A percentile compares a stretch with the other conserved stretches of the same genome.
phyloP scores from a whole-genome alignment of 345 rosid species.

The Lumnitzera littorea region DNA sequence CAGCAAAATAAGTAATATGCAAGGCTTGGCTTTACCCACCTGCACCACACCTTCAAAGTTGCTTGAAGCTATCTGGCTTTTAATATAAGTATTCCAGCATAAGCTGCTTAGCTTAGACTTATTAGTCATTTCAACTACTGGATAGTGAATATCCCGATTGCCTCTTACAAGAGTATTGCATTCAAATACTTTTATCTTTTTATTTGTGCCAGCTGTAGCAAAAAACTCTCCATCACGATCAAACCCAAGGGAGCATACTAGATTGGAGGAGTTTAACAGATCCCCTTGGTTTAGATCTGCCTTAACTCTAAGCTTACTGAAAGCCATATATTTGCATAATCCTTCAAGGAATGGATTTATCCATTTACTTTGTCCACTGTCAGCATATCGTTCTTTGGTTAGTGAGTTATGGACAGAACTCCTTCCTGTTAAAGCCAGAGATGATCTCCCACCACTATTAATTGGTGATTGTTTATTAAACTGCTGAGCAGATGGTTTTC shows the following conservation, averaged over 20 bases:
- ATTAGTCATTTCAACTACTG: constrained; percentile 81
- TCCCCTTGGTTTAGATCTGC: constrained; percentile 94
- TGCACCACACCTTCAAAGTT: constrained; percentile 97
- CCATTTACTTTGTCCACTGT: constrained; percentile 60
- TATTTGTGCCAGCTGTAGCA: constrained; percentile 94
- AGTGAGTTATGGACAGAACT: constrained; percentile 57
- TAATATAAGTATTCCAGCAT: constrained; percentile 91
- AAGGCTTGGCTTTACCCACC: constrained; percentile 30
- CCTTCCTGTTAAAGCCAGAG: constrained; percentile 62
- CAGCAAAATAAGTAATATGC: too few relatives aligned
- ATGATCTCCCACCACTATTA: constrained; percentile 51
- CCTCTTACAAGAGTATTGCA: constrained; percentile 59
- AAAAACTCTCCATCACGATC: constrained; percentile 91
- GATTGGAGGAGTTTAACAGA: constrained; percentile 75
- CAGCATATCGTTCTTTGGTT: constrained; percentile 35
- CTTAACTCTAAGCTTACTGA: constrained; percentile 72
- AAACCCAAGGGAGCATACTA: constrained; percentile 79
- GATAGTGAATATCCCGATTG: constrained; percentile 78
- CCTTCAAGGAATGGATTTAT: constrained; percentile 94
- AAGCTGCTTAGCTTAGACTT: constrained; percentile 78
- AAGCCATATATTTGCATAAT: constrained; percentile 78
- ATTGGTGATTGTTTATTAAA: constrained; percentile 39
- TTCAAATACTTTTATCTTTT: constrained; percentile 91
- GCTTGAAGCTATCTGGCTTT: constrained; percentile 93
- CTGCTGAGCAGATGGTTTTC: constrained; percentile 47